phyloP scores from a whole-genome alignment of 164 flowering plant species.

The Tetracentron sinense region DNA sequence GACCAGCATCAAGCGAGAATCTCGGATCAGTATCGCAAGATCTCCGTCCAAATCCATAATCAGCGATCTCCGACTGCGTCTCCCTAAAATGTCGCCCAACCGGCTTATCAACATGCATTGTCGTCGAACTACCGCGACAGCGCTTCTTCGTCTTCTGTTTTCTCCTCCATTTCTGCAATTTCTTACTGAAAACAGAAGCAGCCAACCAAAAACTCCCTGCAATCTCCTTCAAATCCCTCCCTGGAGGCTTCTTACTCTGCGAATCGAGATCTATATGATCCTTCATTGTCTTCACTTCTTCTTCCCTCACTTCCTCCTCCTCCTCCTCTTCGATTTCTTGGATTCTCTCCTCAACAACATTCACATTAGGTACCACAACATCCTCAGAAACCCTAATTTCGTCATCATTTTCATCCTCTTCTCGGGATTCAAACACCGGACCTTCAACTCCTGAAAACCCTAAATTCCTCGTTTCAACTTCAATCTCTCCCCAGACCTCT shows the following conservation, averaged over 20 bases:
- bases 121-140: conserved; percentile 24
- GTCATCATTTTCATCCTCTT: conserved; percentile 12
- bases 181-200: conserved; percentile 83
- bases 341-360: conserved; percentile 22
- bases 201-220: conserved; percentile 74
- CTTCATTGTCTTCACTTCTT: conserved; percentile 72
- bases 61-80: conserved; percentile 82
- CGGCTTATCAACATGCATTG: conserved; percentile 45
- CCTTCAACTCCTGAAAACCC: conserved; percentile 33
- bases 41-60: conserved; percentile 81
- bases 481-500: conserved; percentile 17
- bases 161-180: conserved; percentile 73
- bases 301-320: conserved; percentile 25
- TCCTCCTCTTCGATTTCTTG: conserved; percentile 22
- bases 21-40: conserved; percentile 59
- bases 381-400: conserved; percentile 33
- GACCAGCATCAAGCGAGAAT: conserved; percentile 43
- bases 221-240: conserved; percentile 58
- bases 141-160: conserved; percentile 62
- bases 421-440: conserved; percentile 33
- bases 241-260: conserved; percentile 39
- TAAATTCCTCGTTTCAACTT: conserved; percentile 31
- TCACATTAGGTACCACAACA: conserved; percentile 9
- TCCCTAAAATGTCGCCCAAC: conserved; percentile 47
- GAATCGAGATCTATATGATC: conserved; percentile 85